Base-by-base conservation (phyloP, 306 rosid species). In the Fagus sylvatica region DNA sequence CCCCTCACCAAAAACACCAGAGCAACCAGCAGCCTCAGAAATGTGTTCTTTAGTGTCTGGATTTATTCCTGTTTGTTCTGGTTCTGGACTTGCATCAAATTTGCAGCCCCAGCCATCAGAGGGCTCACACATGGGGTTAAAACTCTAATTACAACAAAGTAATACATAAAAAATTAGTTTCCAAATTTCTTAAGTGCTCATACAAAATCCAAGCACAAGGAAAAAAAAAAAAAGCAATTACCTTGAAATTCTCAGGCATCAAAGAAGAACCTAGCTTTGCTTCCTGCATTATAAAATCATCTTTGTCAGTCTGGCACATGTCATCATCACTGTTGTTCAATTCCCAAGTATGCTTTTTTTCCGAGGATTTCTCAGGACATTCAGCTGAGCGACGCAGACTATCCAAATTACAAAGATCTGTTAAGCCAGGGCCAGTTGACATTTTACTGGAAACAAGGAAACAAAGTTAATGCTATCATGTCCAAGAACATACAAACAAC, bases 101-200 rank as follows among this genome's bases (percentile, higher is more conserved):
- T 91, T 89, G 87, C 87, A 84, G 34, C 81, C 88, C 96, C 93
- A 88, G 60, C 85, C 97, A 81, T 90, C 98, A 56, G 88, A 85
- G 73, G 99, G 98, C 83, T 96, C 97, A 43, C 94, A 87, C 79
- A 96, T 83, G 3, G 96, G 99, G 83, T 96, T 96, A 83, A 88
- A 93, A 80, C 99, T 96, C 99, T 96, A 81, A 78, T 65, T 4
- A 79, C 36, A 54, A 28, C 12, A 34, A 8, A 69, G 59, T 36
- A 68, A 19, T 48, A 57, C 40, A 71, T 33, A 77, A 57, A 56
- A 32, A 72, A 80, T 69, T 15, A 70, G 65, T 69, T 78, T 80
- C 53, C 73, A 28, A 46, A 54, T 69, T 48, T 72, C 46, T 56
- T 64, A 72, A 33, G 51, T 53, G 72, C 69, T 66, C 72, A 46